Percentiles rank a stretch among this genome's conserved stretches.
These are phyloP conservation scores for Coniochaeta sp. DNA, from an alignment of 2,329 filamentous ascomycete species.

Conservation along the genomic window DNA sequence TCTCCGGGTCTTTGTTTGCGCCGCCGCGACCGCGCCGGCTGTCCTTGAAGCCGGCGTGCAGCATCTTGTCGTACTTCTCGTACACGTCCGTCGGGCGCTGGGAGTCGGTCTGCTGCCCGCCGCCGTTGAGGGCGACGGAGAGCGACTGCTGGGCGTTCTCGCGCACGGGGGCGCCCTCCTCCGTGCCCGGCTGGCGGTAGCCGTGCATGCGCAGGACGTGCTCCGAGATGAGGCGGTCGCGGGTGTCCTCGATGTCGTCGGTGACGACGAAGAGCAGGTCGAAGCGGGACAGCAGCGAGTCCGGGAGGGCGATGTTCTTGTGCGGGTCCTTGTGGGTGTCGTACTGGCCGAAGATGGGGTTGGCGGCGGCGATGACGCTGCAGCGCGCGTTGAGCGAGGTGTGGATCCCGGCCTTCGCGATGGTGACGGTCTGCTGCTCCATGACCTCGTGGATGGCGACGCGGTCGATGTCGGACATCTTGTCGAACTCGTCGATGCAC, in stretches of 20 bases:
- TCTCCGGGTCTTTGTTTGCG: slow-evolving; percentile 73
- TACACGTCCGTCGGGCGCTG: slow-evolving; percentile 79
- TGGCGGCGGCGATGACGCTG: slow-evolving; percentile 92
- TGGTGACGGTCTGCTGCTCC: slow-evolving; percentile 99
- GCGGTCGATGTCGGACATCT: slow-evolving; percentile 97
- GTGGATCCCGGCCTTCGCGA: slow-evolving; percentile 97
- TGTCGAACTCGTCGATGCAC: slow-evolving; percentile 99
- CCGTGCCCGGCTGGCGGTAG: slow-evolving; percentile 84
- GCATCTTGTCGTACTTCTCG: slow-evolving; percentile 93
- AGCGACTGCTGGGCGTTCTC: slow-evolving; percentile 80
- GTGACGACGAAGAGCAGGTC: slow-evolving; percentile 97
- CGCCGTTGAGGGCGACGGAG: slow-evolving; percentile 77
- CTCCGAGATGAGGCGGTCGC: slow-evolving; percentile 87
- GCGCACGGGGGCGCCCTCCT: slow-evolving; percentile 90
- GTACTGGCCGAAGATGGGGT: slow-evolving; percentile 97
- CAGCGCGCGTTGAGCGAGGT: slow-evolving; percentile 95
- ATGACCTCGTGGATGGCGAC: slow-evolving; percentile 99
- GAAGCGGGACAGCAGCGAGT: slow-evolving; percentile 95
- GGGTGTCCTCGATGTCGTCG: slow-evolving; percentile 92
- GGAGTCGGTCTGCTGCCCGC: slow-evolving; percentile 63
- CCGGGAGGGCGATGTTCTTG: slow-evolving; percentile 94
- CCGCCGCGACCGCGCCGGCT: slow-evolving; percentile 44
- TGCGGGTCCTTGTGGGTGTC: slow-evolving; percentile 98
- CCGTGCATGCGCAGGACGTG: slow-evolving; percentile 96
- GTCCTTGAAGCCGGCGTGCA: slow-evolving; percentile 82